These are phyloP conservation scores for Sclerotinia trifoliorum DNA, from an alignment of 2,329 filamentous ascomycete genomes.

Conservation along the genomic window DNA sequence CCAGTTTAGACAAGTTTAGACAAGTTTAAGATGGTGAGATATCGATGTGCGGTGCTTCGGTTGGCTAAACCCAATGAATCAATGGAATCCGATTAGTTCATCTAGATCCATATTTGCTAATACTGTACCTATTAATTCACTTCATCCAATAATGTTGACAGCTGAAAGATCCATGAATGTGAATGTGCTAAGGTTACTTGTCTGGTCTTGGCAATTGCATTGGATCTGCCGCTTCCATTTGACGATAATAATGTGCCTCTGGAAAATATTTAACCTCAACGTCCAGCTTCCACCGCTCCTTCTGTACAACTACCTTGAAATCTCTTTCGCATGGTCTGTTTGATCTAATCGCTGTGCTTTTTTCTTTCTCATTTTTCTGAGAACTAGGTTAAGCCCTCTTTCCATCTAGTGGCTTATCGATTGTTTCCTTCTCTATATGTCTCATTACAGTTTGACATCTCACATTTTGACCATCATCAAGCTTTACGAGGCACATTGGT, in stretches of 20 bases:
- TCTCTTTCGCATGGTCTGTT: background rate
- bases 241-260: slow-evolving; percentile 1
- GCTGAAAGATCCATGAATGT: slow-evolving; percentile 8
- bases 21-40: background rate
- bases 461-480: slow-evolving; percentile 1
- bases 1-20: background rate
- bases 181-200: background rate
- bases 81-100: background rate
- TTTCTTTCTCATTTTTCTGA: background rate
- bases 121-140: background rate
- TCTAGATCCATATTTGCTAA: background rate
- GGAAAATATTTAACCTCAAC: background rate
- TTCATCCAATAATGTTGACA: background rate
- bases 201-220: background rate
- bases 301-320: background rate
- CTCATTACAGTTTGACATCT: slow-evolving; percentile 8
- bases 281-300: slow-evolving; percentile 18
- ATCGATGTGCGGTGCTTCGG: background rate
- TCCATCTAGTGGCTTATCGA: background rate
- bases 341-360: background rate
- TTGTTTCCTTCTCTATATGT: background rate
- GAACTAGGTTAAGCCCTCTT: background rate
- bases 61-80: background rate
- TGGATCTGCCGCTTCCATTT: slow-evolving; percentile 1
- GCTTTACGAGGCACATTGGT: background rate